Base-by-base conservation (phyloP, 23 red algal genomes). In the Cyanidioschyzon merolae region DNA sequence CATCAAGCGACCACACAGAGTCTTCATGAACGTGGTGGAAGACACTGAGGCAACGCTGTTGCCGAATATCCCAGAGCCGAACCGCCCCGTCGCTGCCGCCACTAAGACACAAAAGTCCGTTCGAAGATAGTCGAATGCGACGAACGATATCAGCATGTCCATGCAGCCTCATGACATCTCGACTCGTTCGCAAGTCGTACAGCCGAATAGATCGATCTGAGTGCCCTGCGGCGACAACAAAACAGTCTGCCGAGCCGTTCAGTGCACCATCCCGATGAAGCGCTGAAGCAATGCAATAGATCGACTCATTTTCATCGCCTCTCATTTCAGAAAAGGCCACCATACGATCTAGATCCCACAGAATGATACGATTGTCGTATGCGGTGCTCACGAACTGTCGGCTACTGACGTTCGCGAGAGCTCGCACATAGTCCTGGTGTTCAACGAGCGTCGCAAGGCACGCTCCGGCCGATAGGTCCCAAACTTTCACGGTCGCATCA, bases 391-490 rank as follows among this genome's bases (percentile, higher is more conserved):
- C 92, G 1, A 96, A 81, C 40, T 50, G 39, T 27, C 45, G 75
- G 34, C 78, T 80, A 27, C 77, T 50, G 30, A 90, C 78, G 21
- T 59, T 38, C 31, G 87, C 86, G 26, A 96, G 80, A 1, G 87
- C 92, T 68, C 88, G 90, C 68, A 96, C 92, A 77, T 96, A 96
- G 68, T 96, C 92, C 37, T 81, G 89, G 79, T 96, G 92, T 39
- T 88, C 83, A 50, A 74, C 77, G 26, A 96, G 79, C 3, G 92
- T 96, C 30, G 83, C 75, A 39, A 89, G 50, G 74, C 76, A 82
- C 16, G 67, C 41, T 0, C 57, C 75, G 27, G 76, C 39, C 35
- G 82, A 79, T n/a, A 79, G 67, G 74, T 85, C 74, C 92, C 92
- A 96, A 1, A 96, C 88, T 41, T 91, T 96, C 40, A 96, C 58